Evolutionary conservation across 257 asterid species (phyloP), one percentile per base, ranked within the genome.

Genomic region (Solanum etuberosum): DNA sequence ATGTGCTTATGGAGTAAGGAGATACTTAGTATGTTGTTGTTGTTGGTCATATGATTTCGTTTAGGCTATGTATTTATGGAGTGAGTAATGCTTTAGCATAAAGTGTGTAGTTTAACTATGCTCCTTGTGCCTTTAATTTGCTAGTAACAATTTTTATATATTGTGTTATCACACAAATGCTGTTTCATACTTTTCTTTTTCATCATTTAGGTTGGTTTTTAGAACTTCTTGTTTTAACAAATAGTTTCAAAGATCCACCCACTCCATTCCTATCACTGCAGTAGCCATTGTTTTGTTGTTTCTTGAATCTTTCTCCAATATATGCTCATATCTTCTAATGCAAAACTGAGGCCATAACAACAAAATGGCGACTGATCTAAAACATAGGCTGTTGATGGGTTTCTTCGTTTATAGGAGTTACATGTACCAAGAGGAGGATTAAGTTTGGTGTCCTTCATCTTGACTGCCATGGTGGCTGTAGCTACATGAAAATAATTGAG

Each of bases 341-440:
- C 18, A 34, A 20, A 38, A 77, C 9, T 40, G 83, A 77, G 5
- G 83, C 35, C 61, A 40, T 25, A 38, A 20, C 54, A 77, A 40
- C 34, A 25, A 77, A 76, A 76, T 38, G 23, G 35, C 25, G 5
- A 77, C 35, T 42, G 61, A 25, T 13, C 61, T 25, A 27, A 43
- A 29, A 9, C 10, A 5, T 71, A 18, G 10, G 80, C 46, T 40
- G 14, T 14, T 76, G 59, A n/a, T 40, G 13, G 18, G 6, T 38
- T 6, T 23, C 54, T 34, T 34, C 43, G 67, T 80, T 46, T 80
- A 9, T 27, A 9, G 84, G 25, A 76, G 63, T 40, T 78, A 15
- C 84, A 78, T 78, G 84, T 80, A 80, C 84, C 67, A 91, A 92
- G 92, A 40, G 21, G 57, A 1, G 83, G 34, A 51, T 76, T 76